Evolutionary conservation across 2,329 filamentous ascomycete species (phyloP), one percentile per base, ranked within the genome.

Genomic region (Cladosporium oxysporum): DNA sequence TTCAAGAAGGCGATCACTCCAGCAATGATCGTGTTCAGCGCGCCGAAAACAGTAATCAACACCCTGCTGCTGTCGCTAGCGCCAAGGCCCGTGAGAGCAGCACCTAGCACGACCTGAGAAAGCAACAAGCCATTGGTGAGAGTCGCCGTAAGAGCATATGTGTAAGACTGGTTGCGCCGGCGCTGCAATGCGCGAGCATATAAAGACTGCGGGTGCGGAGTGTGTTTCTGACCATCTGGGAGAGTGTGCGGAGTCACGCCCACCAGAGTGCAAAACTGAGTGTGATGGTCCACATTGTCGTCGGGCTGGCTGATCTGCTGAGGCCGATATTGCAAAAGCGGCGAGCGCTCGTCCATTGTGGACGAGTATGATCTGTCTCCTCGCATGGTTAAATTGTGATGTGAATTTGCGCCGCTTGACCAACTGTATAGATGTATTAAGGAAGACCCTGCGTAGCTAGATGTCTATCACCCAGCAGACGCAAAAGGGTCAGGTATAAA

Each of bases 1-100:
- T 79, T 79, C 18, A 80, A 66, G 65, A 79, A 79, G 5, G 78
- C 77, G 3, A 80, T 74, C 11, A 80, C 65, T 4, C 79, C 78
- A 2, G 79, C 78, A 50, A 79, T 79, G 66, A 79, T 74, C 3
- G 79, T 80, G 64, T 79, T 80, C 31, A 77, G 35, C 1, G 77
- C 78, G 6, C 79, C 78, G 61, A 80, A 79, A 5, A 79, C 68
- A 2, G 78, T 79, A 63, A 80, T 78, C 2, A 79, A 69, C 16
- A 78, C 71, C 26, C 75, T 74, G 44, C 74, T 76, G 2, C 72
- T 73, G 58, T 76, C 71, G 37, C 71, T 74, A 1, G 78, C 79
- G 5, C 77, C 79, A 5, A 80, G 72, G 0, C 71, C 79, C 0
- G 78, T 80, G n/a, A 80, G 69, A 0, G 78, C 74, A 5, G 78